These are phyloP conservation scores for Phyllostachys edulis DNA, from an alignment of 176 grass and related monocot species.

Conservation along the genomic window DNA sequence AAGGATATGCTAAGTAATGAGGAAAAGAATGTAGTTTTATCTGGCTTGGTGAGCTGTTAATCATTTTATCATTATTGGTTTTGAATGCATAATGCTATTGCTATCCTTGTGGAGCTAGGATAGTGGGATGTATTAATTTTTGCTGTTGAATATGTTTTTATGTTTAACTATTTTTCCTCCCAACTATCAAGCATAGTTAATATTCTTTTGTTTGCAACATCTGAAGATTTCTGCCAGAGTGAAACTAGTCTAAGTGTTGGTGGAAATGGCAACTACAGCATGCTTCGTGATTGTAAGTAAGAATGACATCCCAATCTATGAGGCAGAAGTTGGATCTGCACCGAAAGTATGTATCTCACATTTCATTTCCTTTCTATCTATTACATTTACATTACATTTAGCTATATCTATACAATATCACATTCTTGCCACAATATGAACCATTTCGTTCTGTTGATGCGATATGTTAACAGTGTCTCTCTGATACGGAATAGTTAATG, in stretches of 20 bases:
- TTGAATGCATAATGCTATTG: conserved; percentile 23
- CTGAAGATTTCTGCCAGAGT: conserved; percentile 7
- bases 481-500: neutral
- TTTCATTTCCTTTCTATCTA: conserved; percentile 28
- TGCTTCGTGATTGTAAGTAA: conserved; percentile 89
- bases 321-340: conserved; percentile 80
- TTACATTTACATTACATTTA: conserved; percentile 28
- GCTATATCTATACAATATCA: neutral
- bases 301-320: conserved; percentile 84
- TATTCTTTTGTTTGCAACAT: neutral
- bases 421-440: neutral
- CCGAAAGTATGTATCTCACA: conserved; percentile 34
- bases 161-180: neutral
- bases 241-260: neutral
- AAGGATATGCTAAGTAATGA: neutral
- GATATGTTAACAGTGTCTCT: neutral
- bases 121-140: neutral
- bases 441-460: neutral
- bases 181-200: neutral
- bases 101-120: conserved; percentile 2
- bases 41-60: conserved; percentile 12
- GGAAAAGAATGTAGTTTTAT: neutral
- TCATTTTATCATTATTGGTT: neutral
- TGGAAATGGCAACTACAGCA: conserved; percentile 76
- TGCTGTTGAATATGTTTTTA: conserved; percentile 11